Conservation (phyloP, 2,329 filamentous ascomycete genomes). For the Aspergillus aculeatinus region DNA sequence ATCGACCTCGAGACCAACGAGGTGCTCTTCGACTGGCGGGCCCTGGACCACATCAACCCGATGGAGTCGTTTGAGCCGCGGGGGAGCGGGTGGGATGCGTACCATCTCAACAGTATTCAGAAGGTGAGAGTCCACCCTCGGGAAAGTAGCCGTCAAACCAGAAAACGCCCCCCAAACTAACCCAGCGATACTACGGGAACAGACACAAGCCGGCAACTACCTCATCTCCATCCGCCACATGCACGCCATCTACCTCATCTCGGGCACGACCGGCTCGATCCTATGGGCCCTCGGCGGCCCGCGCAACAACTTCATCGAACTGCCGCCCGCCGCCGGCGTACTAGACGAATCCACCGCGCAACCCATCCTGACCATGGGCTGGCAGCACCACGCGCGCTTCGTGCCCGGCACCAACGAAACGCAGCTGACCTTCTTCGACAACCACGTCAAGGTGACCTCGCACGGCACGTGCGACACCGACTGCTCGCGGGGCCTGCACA, state of each 20-base stretch:
- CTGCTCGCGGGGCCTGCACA: conserved; percentile 12
- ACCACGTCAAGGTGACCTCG: conserved; percentile 8
- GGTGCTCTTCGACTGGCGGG: conserved; percentile 9
- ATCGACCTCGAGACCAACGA: conserved; percentile 11
- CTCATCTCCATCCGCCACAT: conserved; percentile 10
- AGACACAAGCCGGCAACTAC: conserved; percentile 15
- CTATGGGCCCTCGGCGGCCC: conserved; percentile 9
- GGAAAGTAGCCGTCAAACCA: too few species aligned
- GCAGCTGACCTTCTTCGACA: conserved; percentile 11
- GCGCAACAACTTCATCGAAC: conserved; percentile 8
- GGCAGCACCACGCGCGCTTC: conserved; percentile 10
- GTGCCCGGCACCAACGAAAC: conserved; percentile 7
- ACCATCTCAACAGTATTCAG: conserved; percentile 12
- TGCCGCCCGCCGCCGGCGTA: not conserved
- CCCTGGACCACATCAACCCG: conserved; percentile 7
- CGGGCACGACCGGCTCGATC: conserved; percentile 4
- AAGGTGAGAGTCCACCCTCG: conserved; percentile 1
- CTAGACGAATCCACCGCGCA: not conserved
- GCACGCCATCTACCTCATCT: conserved; percentile 8
- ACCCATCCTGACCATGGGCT: conserved; percentile 8
- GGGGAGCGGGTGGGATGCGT: conserved; percentile 11
- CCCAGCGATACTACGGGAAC: not conserved
- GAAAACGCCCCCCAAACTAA: not conserved
- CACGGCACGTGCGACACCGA: conserved; percentile 10
- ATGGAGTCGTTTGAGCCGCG: conserved; percentile 8